phyloP scores from a whole-genome alignment of 1,139 yeast genomes.

The Zygoascus meyerae region DNA sequence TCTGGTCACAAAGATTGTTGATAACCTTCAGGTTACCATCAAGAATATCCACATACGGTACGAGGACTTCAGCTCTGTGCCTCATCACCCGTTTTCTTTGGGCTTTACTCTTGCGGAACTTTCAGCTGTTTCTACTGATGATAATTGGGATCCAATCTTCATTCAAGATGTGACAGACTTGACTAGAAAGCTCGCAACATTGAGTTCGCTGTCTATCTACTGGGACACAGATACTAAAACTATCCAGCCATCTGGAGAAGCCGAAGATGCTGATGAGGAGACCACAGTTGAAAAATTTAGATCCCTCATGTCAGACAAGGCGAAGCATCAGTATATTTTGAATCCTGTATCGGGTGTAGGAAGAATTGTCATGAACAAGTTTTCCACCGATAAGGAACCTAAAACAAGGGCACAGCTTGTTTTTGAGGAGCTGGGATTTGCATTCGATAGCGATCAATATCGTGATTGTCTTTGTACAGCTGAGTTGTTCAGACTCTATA shows the following conservation, averaged over 20 bases:
- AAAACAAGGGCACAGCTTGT: conserved; percentile 70
- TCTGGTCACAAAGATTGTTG: conserved; percentile 80
- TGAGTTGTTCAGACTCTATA: conserved; percentile 73
- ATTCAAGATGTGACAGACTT: conserved; percentile 63
- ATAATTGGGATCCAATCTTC: conserved; percentile 79
- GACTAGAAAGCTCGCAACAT: conserved; percentile 71
- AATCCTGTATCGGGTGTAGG: conserved; percentile 91
- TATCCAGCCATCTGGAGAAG: conserved; percentile 18
- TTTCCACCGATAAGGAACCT: conserved; percentile 64
- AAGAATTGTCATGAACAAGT: conserved; percentile 75
- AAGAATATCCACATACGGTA: conserved; percentile 87
- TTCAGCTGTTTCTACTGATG: conserved; percentile 88
- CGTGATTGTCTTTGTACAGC: conserved; percentile 75
- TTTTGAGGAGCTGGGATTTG: conserved; percentile 83
- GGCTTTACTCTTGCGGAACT: conserved; percentile 82
- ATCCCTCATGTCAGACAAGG: conserved; percentile 30
- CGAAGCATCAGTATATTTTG: conserved; percentile 55
- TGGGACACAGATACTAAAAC: conserved; percentile 71
- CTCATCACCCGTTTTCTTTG: conserved; percentile 63
- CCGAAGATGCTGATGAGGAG: conserved; percentile 15
- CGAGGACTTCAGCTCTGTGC: conserved; percentile 58
- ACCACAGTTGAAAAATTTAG: conserved; percentile 26
- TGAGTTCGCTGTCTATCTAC: conserved; percentile 71
- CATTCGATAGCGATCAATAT: conserved; percentile 80
- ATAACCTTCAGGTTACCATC: conserved; percentile 88